Base-by-base conservation (phyloP, 2,329 filamentous ascomycete genomes). In the Ophiostoma triangulosporum region DNA sequence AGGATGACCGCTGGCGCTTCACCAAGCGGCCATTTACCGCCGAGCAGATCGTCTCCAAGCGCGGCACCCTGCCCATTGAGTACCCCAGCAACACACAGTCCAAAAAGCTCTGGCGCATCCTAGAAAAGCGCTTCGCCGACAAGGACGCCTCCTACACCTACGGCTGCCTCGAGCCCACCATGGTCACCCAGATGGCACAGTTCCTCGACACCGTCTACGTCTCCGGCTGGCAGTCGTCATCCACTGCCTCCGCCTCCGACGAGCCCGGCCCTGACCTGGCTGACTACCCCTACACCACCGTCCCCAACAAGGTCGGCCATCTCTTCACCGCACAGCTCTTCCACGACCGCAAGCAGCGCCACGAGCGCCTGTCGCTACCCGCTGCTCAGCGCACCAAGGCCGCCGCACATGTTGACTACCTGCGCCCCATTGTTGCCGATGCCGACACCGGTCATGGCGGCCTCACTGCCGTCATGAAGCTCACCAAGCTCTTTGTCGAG, bases 101-200 rank as follows among this genome's bases (percentile, higher is more conserved):
- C 48, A 96, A 96, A 78, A 98, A 98, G 80, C 76, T 97, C 51
- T 98, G 90, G 90, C 77, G 77, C 38, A 90, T 90, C 58, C 75
- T 98, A 33, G 93, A 98, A 73, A 71, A 76, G 35, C 84, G 89
- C 61, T 98, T 93, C 76, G 74, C 86, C 73, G 40, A 51, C 65
- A 81, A 81, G 63, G 86, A 93, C 64, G 87, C 87, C 48, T 94
- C 88, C 70, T 95, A 84, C 73, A 98, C 93, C 55, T 98, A 96
- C 66, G 93, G 93, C 64, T 97, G 93, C 72, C 77, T 98, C 60
- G 93, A 98, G 66, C 93, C 93, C 11, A 95, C 95, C 54, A 96
- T 96, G 87, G 80, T 98, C 67, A 97, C 93, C 27, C 93, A 98
- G 70, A 98, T 98, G 93, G 91, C 91, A 63, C 95, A 97, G 72